Evolutionary conservation across 2,329 filamentous ascomycete genomes (phyloP), one percentile per base, ranked within the genome.

Genomic region (Xylaria hypoxylon): DNA sequence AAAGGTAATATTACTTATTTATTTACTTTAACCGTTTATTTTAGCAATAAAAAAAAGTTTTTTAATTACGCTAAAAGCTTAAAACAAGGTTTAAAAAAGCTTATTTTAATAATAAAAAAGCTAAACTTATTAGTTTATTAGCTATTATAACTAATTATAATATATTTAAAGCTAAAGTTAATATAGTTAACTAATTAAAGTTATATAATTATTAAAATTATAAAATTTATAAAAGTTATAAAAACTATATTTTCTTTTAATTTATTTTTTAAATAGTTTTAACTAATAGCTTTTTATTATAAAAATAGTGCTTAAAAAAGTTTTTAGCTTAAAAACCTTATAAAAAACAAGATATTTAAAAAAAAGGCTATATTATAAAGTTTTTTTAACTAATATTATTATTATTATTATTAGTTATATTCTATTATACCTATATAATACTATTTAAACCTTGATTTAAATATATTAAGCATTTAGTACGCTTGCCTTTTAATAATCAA

Each of bases 1-100:
- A 57, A 57, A 57, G 22, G 10, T 19, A 57, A 57, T 10, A 22
- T 57, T 57, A 3, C 2, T 33, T 45, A 8, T 19, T 22, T 2
- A 51, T 59, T 42, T 13, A n/a, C 42, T 31, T 59, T 51, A 51
- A 59, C n/a, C 31, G 8, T 51, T 15, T 59, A 42, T 59, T 19
- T 31, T 6, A 51, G 35, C 17, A 19, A 13, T 42, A 59, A 59
- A 59, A 17, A n/a, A 0, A 13, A 19, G 15, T 31, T 17, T 24
- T n/a, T 2, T 15, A n/a, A 13, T 8, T 24, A 33, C 22, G 35
- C n/a, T 13, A 26, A 5, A 48, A 28, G 13, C 44, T 22, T n/a
- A 2, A 22, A n/a, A 59, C 8, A 31, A 51, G 42, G 8, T 11
- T 15, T 28, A 19, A 1, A 31, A 50, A 50, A 22, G 7, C 11